A percentile compares a stretch with the other conserved stretches of the same genome.
Evolutionary conservation across 371 early-diverging fungal genomes (phyloP).

Genomic region (Mucor racemosus): DNA sequence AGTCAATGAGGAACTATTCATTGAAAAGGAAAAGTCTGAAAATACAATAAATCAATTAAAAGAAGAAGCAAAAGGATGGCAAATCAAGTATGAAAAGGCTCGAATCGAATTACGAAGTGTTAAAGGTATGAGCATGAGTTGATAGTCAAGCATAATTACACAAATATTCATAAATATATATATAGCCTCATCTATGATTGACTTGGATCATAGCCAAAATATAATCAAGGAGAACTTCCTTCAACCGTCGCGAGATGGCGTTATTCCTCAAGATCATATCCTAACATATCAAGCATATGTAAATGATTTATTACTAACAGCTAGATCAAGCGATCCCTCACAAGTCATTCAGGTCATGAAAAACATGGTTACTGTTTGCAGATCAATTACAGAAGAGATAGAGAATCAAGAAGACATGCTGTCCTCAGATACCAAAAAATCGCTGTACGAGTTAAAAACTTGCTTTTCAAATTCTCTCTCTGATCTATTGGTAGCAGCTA

Average conservation of each 20-base stretch:
- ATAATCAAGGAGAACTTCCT: conserved; percentile 46
- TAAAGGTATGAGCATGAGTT: conserved; percentile 39
- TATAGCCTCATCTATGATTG: conserved; percentile 20
- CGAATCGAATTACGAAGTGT: conserved; percentile 52
- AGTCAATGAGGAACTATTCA: conserved; percentile 63
- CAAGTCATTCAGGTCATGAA: conserved; percentile 84
- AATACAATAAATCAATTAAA: conserved; percentile 32
- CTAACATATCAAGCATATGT: conserved; percentile 80
- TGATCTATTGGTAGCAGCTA: conserved; percentile 75
- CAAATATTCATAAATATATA: too few species aligned
- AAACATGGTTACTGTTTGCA: conserved; percentile 80
- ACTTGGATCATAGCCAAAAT: conserved; percentile 27
- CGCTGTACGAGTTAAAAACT: conserved; percentile 50
- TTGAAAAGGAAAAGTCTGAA: conserved; percentile 48
- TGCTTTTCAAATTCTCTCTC: conserved; percentile 71
- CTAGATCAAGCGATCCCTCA: conserved; percentile 67
- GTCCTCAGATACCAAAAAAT: conserved; percentile 25
- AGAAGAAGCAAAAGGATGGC: conserved; percentile 54
- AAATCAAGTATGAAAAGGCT: conserved; percentile 52
- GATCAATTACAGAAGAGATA: conserved; percentile 76
- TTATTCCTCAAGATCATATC: conserved; percentile 68
- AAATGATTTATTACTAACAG: conserved; percentile 69
- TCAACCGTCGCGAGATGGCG: conserved; percentile 61
- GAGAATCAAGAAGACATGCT: conserved; percentile 49
- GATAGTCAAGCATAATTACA: too few species aligned